Conservation (phyloP, 148 eudicot species). For the Pouteria glomerata region DNA sequence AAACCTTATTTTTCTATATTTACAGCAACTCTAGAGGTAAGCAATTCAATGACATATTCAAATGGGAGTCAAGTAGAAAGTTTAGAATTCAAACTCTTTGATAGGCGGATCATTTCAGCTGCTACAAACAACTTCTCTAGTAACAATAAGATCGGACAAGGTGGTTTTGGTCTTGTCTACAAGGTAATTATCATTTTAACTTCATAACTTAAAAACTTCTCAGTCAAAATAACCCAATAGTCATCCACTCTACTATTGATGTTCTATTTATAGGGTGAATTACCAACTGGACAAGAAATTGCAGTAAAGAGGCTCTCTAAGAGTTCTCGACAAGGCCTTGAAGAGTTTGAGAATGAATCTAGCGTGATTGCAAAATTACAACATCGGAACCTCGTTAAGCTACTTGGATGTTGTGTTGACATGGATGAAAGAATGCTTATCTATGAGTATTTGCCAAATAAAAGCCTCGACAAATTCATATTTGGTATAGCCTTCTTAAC, state of each 20-base stretch:
- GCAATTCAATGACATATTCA: not conserved
- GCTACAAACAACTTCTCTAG: conserved; percentile 31
- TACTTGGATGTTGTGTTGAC: conserved; percentile 19
- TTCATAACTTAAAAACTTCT: too few species aligned
- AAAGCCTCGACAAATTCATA: conserved; percentile 52
- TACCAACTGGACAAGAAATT: conserved; percentile 11
- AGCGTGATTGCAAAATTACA: conserved; percentile 20
- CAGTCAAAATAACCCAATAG: not conserved
- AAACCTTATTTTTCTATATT: too few species aligned
- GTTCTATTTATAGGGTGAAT: conserved; percentile 12
- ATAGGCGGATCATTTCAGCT: conserved; percentile 9
- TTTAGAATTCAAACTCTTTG: conserved; percentile 18
- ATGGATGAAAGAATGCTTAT: conserved; percentile 22
- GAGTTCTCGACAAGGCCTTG: conserved; percentile 17
- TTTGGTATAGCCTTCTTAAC: conserved; percentile 14
- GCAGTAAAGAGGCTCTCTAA: conserved; percentile 24
- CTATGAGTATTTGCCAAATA: conserved; percentile 46
- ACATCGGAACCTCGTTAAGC: conserved; percentile 23
- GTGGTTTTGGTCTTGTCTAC: conserved; percentile 36
- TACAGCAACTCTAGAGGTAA: too few species aligned
- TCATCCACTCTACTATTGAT: not conserved
- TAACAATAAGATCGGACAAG: conserved; percentile 27
- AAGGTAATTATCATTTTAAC: conserved; percentile 15
- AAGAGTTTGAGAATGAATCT: conserved; percentile 19
- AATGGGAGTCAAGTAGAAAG: conserved; percentile 15